Evolutionary conservation across 2,329 filamentous ascomycete genomes (phyloP).

Genomic region (Leptoxyphium fumago): DNA sequence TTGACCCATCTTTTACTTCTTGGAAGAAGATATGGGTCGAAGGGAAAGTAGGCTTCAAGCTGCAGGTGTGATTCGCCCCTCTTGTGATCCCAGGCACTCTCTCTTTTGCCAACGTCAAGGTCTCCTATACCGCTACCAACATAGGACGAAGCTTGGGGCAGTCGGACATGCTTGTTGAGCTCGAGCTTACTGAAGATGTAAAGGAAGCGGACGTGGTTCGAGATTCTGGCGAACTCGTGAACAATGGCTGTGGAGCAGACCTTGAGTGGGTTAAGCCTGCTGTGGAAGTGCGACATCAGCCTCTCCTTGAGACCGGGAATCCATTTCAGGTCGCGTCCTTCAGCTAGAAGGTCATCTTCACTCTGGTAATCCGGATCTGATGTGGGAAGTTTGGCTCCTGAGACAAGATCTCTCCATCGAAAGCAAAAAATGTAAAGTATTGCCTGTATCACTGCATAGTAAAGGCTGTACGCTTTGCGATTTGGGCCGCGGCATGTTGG

Average conservation of each 20-base stretch:
- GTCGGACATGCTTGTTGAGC: constrained; percentile 76
- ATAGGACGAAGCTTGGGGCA: constrained; percentile 52
- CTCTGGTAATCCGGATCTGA: constrained; percentile 30
- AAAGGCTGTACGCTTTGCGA: constrained; percentile 65
- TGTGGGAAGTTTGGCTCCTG: constrained; percentile 23
- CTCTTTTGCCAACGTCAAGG: constrained; percentile 35
- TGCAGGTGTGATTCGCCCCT: constrained; percentile 68
- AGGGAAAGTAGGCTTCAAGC: constrained; percentile 90
- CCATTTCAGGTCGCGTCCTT: constrained; percentile 66
- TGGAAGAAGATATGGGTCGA: constrained; percentile 88
- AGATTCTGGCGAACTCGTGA: constrained; percentile 75
- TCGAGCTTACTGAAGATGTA: constrained; percentile 83
- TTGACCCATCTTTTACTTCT: constrained; percentile 79
- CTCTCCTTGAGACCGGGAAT: constrained; percentile 57
- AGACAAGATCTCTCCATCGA: constrained; percentile 81
- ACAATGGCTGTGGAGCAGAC: constrained; percentile 87
- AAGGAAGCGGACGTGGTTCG: constrained; percentile 71
- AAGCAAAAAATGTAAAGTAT: constrained; percentile 95
- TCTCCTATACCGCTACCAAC: constrained; percentile 36
- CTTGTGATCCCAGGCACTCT: constrained; percentile 36
- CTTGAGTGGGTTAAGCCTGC: constrained; percentile 84
- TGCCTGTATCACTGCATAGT: constrained; percentile 80
- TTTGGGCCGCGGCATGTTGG: constrained; percentile 68
- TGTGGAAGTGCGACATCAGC: constrained; percentile 66
- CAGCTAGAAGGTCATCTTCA: constrained; percentile 41